Evolutionary conservation across 345 rosid genomes (phyloP).

Genomic region (Alliaria petiolata): DNA sequence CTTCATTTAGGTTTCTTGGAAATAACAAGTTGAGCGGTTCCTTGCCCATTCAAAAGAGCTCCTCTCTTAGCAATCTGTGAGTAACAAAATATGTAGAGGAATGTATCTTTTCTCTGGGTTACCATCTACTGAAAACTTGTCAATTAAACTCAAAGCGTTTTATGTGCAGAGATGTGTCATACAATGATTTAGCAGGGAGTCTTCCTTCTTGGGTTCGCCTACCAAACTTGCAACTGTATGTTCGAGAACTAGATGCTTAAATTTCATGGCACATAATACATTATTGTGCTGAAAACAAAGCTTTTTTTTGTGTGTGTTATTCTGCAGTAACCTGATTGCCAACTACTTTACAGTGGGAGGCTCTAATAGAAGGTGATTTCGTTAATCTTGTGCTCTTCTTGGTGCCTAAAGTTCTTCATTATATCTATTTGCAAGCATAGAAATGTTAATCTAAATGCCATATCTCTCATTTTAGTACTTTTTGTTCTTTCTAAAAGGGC

Average conservation of each 20-base stretch:
- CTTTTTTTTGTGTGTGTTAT: background rate
- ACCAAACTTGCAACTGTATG: slow-evolving; percentile 52
- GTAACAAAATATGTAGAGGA: slow-evolving; percentile 29
- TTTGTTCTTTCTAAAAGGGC: slow-evolving; percentile 31
- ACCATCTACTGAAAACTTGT: background rate
- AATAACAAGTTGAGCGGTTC: slow-evolving; percentile 45
- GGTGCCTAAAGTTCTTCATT: background rate
- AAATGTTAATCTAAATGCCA: slow-evolving; percentile 3
- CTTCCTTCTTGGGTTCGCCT: slow-evolving; percentile 68
- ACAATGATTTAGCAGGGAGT: slow-evolving; percentile 58
- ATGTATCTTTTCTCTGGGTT: background rate
- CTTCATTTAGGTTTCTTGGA: slow-evolving; percentile 51
- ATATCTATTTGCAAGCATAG: too few species aligned
- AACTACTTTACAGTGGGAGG: slow-evolving; percentile 25
- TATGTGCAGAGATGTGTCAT: slow-evolving; percentile 68
- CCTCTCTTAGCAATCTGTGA: slow-evolving; percentile 57
- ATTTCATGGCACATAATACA: background rate
- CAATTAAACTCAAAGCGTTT: background rate
- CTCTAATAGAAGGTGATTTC: slow-evolving; percentile 22
- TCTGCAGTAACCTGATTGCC: slow-evolving; percentile 31
- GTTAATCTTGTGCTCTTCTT: background rate
- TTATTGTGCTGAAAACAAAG: background rate
- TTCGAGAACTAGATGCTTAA: background rate
- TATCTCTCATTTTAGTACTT: slow-evolving; percentile 13
- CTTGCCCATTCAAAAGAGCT: slow-evolving; percentile 52